Percentiles rank a stretch among this genome's conserved stretches.
Evolutionary conservation across 2,329 filamentous ascomycete genomes (phyloP).

Genomic region (Verticillium albo-atrum): DNA sequence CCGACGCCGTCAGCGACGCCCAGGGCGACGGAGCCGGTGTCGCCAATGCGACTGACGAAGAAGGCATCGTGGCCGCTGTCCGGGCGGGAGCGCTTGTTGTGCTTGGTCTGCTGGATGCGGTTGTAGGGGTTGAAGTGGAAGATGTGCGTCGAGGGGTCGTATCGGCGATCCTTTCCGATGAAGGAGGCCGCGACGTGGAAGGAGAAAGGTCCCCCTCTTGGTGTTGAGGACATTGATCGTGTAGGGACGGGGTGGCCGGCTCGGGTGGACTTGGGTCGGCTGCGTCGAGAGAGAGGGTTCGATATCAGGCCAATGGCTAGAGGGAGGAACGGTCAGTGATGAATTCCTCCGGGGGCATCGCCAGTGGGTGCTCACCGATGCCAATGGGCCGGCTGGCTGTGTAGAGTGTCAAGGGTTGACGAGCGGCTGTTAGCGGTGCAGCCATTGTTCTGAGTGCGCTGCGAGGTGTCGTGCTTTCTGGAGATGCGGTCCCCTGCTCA

Average conservation of each 20-base stretch:
- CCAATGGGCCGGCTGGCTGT: background rate
- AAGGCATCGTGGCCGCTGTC: conserved; percentile 93
- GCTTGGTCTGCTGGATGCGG: conserved; percentile 47
- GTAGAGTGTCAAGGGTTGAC: background rate
- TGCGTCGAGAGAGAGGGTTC: background rate
- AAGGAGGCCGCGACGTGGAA: conserved; percentile 73
- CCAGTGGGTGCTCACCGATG: background rate
- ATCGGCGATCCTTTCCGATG: conserved; percentile 66
- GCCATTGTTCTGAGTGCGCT: conserved; percentile 1
- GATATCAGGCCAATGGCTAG: background rate
- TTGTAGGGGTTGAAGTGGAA: conserved; percentile 69
- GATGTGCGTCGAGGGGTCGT: conserved; percentile 63
- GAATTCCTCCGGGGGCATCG: background rate
- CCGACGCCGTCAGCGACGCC: conserved; percentile 93
- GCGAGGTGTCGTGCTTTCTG: background rate
- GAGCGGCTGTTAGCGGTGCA: conserved; percentile 1
- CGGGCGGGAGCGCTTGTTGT: conserved; percentile 57
- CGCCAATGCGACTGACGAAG: conserved; percentile 80
- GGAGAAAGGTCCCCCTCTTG: conserved; percentile 37
- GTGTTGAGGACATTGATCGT: background rate
- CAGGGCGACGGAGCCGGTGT: conserved; percentile 69
- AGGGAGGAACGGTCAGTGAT: background rate
- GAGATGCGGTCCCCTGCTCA: background rate
- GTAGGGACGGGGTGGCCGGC: background rate
- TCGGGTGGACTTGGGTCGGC: background rate